Conservation (phyloP, 306 rosid genomes). For the Psophocarpus tetragonolobus region DNA sequence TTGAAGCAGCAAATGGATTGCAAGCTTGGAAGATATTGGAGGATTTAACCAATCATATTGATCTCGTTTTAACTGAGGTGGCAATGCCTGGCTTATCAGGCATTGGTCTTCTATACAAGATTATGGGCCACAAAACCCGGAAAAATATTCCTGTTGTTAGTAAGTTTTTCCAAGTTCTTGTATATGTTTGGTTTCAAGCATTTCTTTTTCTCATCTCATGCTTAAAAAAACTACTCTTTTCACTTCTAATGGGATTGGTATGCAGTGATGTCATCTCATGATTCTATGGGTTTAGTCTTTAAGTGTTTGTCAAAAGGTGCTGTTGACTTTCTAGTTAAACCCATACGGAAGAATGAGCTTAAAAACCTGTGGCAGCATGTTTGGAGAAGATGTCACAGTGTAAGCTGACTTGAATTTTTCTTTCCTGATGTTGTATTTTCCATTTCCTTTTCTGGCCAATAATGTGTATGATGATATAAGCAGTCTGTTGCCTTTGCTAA, state of each 20-base stretch:
- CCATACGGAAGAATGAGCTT: conserved; percentile 96
- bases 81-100: conserved; percentile 89
- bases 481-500: conserved; percentile 17
- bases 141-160: conserved; percentile 89
- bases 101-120: conserved; percentile 78
- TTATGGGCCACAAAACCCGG: conserved; percentile 78
- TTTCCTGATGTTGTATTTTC: neutral
- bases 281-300: conserved; percentile 94
- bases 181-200: conserved; percentile 30
- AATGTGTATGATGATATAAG: neutral
- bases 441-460: conserved; percentile 8
- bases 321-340: conserved; percentile 92
- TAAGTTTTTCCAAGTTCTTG: conserved; percentile 51
- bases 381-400: conserved; percentile 98
- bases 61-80: conserved; percentile 85
- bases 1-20: conserved; percentile 75
- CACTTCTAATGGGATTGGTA: conserved; percentile 52
- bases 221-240: conserved; percentile 38
- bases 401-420: conserved; percentile 51
- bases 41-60: conserved; percentile 79
- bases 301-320: conserved; percentile 99
- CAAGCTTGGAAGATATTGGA: conserved; percentile 94
- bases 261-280: conserved; percentile 99
- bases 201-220: conserved; percentile 47
- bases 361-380: conserved; percentile 98